Evolutionary conservation across 768 basidiomycete species (phyloP).

Genomic region (Asterophora lycoperdoides): DNA sequence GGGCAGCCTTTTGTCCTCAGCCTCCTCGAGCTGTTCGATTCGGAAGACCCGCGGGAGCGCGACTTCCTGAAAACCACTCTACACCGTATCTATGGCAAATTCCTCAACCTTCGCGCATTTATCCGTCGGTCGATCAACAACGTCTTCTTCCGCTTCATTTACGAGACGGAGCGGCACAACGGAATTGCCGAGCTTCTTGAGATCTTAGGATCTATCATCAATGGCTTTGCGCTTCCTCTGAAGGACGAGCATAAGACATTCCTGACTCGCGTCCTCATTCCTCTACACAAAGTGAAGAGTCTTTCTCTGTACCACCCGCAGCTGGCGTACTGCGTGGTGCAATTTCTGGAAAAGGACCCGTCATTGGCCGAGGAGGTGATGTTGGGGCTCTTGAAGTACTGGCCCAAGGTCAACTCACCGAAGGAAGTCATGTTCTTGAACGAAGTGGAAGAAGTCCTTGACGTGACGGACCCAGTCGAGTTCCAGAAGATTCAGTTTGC

Average conservation of each 20-base stretch:
- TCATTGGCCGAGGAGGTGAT: slow-evolving; percentile 92
- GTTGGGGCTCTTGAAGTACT: slow-evolving; percentile 91
- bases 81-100: slow-evolving; percentile 99
- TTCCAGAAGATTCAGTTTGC: slow-evolving; percentile 94
- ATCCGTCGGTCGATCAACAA: slow-evolving; percentile 99
- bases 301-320: slow-evolving; percentile 99
- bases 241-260: slow-evolving; percentile 99
- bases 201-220: slow-evolving; percentile 98
- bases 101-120: slow-evolving; percentile 96
- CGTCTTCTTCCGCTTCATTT: slow-evolving; percentile 98
- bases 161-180: slow-evolving; percentile 98
- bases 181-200: slow-evolving; percentile 98
- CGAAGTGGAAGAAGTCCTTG: slow-evolving; percentile 97
- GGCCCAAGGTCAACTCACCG: slow-evolving; percentile 99
- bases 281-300: slow-evolving; percentile 96
- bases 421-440: slow-evolving; percentile 99
- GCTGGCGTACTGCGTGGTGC: slow-evolving; percentile 97
- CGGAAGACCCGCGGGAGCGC: slow-evolving; percentile 97
- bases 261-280: slow-evolving; percentile 88
- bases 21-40: slow-evolving; percentile 96
- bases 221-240: slow-evolving; percentile 95
- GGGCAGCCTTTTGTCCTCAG: slow-evolving; percentile 95
- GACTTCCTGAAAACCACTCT: slow-evolving; percentile 99
- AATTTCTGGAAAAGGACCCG: slow-evolving; percentile 96
- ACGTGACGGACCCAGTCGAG: slow-evolving; percentile 94